These are phyloP conservation scores for Epichloe uncinata DNA, from an alignment of 2,329 filamentous ascomycete species.

Conservation along the genomic window DNA sequence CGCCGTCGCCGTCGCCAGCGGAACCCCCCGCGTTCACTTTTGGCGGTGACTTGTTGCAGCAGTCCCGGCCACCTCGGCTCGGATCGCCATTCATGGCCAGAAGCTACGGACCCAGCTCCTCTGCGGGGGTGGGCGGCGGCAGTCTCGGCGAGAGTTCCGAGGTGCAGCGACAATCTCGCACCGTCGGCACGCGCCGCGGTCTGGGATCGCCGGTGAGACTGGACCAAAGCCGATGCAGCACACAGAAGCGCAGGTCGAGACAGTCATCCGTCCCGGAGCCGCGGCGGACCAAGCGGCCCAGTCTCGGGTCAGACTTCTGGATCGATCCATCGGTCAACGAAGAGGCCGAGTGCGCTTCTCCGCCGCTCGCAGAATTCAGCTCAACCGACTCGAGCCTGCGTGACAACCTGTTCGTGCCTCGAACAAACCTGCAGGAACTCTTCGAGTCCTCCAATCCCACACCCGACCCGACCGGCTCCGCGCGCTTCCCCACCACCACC, in stretches of 20 bases:
- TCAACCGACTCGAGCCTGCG: too few relatives aligned
- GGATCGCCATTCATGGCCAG: slow-evolving; percentile 43
- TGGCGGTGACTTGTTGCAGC: slow-evolving; percentile 10
- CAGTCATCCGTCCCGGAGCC: slow-evolving; percentile 31
- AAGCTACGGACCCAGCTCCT: slow-evolving; percentile 51
- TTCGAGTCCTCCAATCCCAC: too few relatives aligned
- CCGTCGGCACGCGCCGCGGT: slow-evolving; percentile 34
- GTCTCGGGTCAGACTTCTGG: slow-evolving; percentile 41
- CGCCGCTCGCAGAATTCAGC: too few relatives aligned
- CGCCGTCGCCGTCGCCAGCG: not conserved
- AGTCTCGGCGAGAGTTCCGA: slow-evolving; percentile 19
- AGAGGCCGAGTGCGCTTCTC: slow-evolving; percentile 11
- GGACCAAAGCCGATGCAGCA: slow-evolving; percentile 32
- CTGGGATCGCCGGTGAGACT: slow-evolving; percentile 42
- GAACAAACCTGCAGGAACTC: too few relatives aligned
- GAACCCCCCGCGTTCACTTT: slow-evolving; percentile 6
- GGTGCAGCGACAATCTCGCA: slow-evolving; percentile 31
- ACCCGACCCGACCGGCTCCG: too few relatives aligned
- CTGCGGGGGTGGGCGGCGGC: slow-evolving; percentile 14
- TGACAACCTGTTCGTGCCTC: too few relatives aligned
- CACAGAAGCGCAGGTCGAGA: slow-evolving; percentile 40
- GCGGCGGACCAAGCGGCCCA: slow-evolving; percentile 37
- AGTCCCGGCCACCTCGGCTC: slow-evolving; percentile 21
- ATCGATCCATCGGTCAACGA: slow-evolving; percentile 26
- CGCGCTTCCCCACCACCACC: too few relatives aligned